These are phyloP conservation scores for Trametes villosa DNA, from an alignment of 768 basidiomycete species.

Conservation along the genomic window DNA sequence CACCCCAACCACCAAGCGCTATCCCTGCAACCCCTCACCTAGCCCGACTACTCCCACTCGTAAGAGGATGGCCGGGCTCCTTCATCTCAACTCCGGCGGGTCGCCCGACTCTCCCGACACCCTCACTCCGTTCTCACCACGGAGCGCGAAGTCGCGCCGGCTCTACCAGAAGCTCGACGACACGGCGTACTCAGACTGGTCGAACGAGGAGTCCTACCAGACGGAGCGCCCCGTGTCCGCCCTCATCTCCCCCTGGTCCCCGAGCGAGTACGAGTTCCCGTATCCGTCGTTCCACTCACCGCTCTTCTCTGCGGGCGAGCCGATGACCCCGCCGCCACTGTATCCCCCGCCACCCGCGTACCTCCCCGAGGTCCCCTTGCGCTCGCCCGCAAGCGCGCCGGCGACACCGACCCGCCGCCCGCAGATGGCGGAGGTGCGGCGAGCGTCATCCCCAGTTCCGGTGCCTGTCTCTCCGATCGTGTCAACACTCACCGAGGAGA, in stretches of 20 bases:
- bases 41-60: slow-evolving; percentile 5
- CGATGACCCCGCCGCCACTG: slow-evolving; percentile 22
- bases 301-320: slow-evolving; percentile 1
- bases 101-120: slow-evolving; percentile 7
- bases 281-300: slow-evolving; percentile 18
- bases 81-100: slow-evolving; percentile 15
- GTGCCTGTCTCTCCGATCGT: background rate
- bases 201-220: slow-evolving; percentile 4
- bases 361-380: slow-evolving; percentile 25
- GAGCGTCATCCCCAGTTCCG: background rate
- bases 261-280: slow-evolving; percentile 27
- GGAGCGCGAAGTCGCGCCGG: slow-evolving; percentile 3
- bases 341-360: slow-evolving; percentile 32
- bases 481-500: background rate
- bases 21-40: slow-evolving; percentile 3
- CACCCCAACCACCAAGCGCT: slow-evolving; percentile 7
- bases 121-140: slow-evolving; percentile 1
- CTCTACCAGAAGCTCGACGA: slow-evolving; percentile 20
- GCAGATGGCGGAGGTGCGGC: background rate
- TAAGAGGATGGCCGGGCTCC: slow-evolving; percentile 27
- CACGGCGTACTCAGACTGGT: slow-evolving; percentile 8
- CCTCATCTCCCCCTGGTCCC: slow-evolving; percentile 33
- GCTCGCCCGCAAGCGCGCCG: slow-evolving; percentile 11
- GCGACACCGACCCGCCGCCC: background rate
- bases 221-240: slow-evolving; percentile 24